Conservation (phyloP, 139 green algal species). For the Nannochloris sp. region DNA sequence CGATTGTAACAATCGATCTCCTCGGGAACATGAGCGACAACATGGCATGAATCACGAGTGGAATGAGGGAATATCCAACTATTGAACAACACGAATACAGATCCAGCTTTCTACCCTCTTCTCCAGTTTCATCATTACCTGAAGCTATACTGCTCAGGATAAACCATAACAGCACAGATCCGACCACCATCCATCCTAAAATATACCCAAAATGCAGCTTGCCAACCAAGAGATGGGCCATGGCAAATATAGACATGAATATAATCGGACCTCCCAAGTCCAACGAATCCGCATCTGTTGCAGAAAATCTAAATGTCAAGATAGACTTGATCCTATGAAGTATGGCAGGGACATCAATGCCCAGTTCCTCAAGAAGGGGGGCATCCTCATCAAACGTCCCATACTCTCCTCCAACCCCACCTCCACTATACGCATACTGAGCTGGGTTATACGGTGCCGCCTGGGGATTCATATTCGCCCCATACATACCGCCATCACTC, state of each 20-base stretch:
- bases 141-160: constrained; percentile 36
- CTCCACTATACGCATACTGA: background rate
- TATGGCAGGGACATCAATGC: constrained; percentile 84
- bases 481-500: background rate
- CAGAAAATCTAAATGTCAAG: constrained; percentile 51
- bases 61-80: constrained; percentile 82
- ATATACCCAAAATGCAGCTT: constrained; percentile 94
- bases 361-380: constrained; percentile 83
- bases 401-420: constrained; percentile 17
- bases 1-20: constrained; percentile 7
- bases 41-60: constrained; percentile 59
- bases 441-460: background rate
- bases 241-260: constrained; percentile 63
- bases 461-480: background rate
- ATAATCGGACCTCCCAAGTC: constrained; percentile 85
- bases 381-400: constrained; percentile 76
- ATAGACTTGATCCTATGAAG: constrained; percentile 56
- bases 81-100: constrained; percentile 83
- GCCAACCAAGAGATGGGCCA: constrained; percentile 80
- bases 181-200: constrained; percentile 83
- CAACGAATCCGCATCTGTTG: constrained; percentile 54
- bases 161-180: constrained; percentile 63
- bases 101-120: constrained; percentile 48
- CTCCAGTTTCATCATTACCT: constrained; percentile 10
- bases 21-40: constrained; percentile 61